Evolutionary conservation across 2,329 filamentous ascomycete genomes (phyloP), one percentile per base, ranked within the genome.

Genomic region (Botrytis cinerea): DNA sequence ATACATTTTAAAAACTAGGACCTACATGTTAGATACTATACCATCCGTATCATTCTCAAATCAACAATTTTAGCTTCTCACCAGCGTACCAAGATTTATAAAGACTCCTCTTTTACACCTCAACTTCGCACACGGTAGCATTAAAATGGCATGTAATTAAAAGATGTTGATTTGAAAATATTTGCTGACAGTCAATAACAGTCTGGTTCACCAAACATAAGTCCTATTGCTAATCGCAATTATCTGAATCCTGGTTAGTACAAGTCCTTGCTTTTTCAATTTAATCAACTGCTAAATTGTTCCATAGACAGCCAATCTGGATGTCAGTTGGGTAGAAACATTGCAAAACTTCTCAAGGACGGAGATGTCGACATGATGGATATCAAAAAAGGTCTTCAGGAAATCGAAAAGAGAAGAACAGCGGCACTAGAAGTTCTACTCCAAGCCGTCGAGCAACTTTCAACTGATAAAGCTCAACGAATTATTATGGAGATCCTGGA

Each of bases 141-240:
- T 35, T 35, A 35, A 57, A 4, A 4, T 28, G n/a, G 14, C 18
- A n/a, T 3, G 35, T 61, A 38, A 1, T 38, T 14, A 2, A 20
- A 38, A 1, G 4, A 16, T 0, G n/a, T 40, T 1, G 2, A 61
- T 0, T n/a, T 7, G 2, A 40, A n/a, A n/a, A 4, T 61, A 14
- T n/a, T 25, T 61, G 4, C 22, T 61, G 14, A 38, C 9, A 38
- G 20, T 54, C 35, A 38, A n/a, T 1, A 0, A 25, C 35, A 35
- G 20, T 61, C 59, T 61, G 22, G 20, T 1, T 40, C 32, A 7
- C 0, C 20, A 38, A 12, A 0, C 22, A 38, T 0, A 0, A 3
- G 0, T 38, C 59, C 20, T 25, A 1, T 1, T 7, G 22, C 12
- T 61, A 2, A 2, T 2, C 59, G 3, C 0, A 18, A 0, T 2